A percentile compares a stretch with the other conserved stretches of the same genome.
These are phyloP conservation scores for Vitis rotundifolia DNA, from an alignment of 164 flowering plant species.

Conservation along the genomic window DNA sequence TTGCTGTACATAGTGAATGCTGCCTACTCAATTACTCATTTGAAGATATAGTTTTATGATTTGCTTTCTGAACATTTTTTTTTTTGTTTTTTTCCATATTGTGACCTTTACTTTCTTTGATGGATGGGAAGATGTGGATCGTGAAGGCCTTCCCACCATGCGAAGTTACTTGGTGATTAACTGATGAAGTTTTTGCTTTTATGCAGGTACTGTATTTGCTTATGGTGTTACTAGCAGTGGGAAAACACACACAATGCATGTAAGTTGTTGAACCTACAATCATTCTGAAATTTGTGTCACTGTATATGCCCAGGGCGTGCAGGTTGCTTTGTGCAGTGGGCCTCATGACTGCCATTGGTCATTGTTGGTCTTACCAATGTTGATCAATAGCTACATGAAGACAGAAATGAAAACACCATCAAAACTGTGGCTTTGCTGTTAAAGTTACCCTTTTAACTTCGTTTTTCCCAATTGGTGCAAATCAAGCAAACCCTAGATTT, in stretches of 20 bases:
- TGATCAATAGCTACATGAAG: background rate
- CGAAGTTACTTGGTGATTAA: background rate
- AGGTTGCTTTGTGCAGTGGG: background rate
- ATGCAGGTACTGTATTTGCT: constrained; percentile 69
- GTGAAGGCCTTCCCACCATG: background rate
- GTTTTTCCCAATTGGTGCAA: background rate
- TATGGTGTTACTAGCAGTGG: constrained; percentile 83
- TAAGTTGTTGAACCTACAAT: constrained; percentile 26
- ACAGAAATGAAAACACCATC: background rate
- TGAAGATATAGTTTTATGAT: background rate
- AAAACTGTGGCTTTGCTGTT: background rate
- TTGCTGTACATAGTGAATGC: background rate
- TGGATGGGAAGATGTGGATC: no score
- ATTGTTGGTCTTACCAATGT: background rate
- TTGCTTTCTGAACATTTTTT: background rate
- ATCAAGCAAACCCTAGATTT: no score
- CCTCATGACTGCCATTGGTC: background rate
- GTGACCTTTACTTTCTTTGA: no score
- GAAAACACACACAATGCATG: constrained; percentile 80
- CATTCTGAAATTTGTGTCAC: background rate
- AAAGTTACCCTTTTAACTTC: background rate
- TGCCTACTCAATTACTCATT: no score
- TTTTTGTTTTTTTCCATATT: no score
- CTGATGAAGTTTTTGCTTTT: background rate
- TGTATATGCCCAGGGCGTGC: background rate